Base-by-base conservation (phyloP, 2,329 filamentous ascomycete genomes). In the Mariannaea sp. region DNA sequence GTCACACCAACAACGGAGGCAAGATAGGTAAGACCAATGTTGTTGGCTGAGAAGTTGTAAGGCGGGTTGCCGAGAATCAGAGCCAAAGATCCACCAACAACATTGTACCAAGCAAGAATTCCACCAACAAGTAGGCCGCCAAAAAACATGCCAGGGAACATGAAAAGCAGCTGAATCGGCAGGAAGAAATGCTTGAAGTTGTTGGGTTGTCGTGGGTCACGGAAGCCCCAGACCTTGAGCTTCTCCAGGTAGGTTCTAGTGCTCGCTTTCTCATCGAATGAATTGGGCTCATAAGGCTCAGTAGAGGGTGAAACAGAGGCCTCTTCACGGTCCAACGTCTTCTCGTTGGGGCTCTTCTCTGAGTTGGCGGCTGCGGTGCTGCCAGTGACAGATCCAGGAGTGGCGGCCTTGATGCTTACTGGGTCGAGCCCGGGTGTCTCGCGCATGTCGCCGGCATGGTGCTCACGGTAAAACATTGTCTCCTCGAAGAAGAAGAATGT, bases 401-500 rank as follows among this genome's bases (percentile, higher is more conserved):
- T 36, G 19, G 8, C 52, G 20, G 4, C 49, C 55, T 2, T 39
- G 42, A 14, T 50, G 26, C 4, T 24, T 24, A 5, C 22, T 24
- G 22, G 22, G 22, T 24, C 22, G 8, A 24, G 22, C 5, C 22
- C 22, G 22, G 22, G 22, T 24, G 22, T 24, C 5, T 24, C 22
- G 22, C 22, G 22, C 22, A 24, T 8, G 22, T 24, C 8, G 22
- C 22, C 22, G 22, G 22, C 22, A 8, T 24, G 22, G 22, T 24
- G 22, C 22, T 24, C 22, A 24, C 61, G 55, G 39, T 58, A 60
- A 41, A 55, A 64, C 56, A 64, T 66, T 0, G 64, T 66, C 41
- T 66, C 64, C 12, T 66, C 62, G 7, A 65, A 62, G 54, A 64
- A 58, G 38, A 66, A 60, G 13, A 62, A 63, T 0, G 60, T 61